Base-by-base conservation (phyloP, 495 filamentous ascomycete species). In the Apodospora peruviana region DNA sequence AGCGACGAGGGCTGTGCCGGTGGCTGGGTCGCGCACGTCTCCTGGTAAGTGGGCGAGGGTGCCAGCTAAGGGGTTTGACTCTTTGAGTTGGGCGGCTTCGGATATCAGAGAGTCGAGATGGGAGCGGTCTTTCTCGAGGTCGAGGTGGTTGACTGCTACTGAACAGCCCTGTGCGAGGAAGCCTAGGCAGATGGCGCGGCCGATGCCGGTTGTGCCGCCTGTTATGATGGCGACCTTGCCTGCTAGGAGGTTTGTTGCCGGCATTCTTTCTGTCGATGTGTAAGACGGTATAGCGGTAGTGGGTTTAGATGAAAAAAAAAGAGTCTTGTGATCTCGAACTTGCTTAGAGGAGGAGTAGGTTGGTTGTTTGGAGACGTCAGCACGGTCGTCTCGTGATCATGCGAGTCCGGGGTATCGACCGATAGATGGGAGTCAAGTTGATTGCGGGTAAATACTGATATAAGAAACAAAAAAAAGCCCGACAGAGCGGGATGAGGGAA, bases 191-290 rank as follows among this genome's bases (percentile, higher is more conserved):
- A 89, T 88, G 53, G 86, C 85, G 24, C 85, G 76, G 39, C 86
- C 86, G 55, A 90, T 90, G 46, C 86, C 86, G 1, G 86, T 87
- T 1, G 84, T 78, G 36, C 83, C 84, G 52, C 86, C 86, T 4
- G 86, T 89, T 52, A 90, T 83, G 61, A 86, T 84, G 61, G 84
- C 83, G 2, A 82, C 81, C 59, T 88, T 88, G 65, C 75, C 76
- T 47, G 69, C 65, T 35, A 91, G 75, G 53, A 87, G 72, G 59
- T 77, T 73, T 4, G 67, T 63, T 16, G 62, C 45, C 7, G 68
- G 58, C 71, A 74, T 74, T 25, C 35, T 55, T 14, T 4, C 20
- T 34, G 22, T 40, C 1, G n/a, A n/a, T n/a, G n/a, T n/a, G n/a
- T n/a, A 12, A 32, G 18, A 29, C 18, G 19, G 29, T 40, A 12